Percentiles rank a stretch among this genome's conserved stretches.
These are phyloP conservation scores for Ceratocystis huliohia DNA, from an alignment of 2,329 filamentous ascomycete genomes.

Conservation along the genomic window DNA sequence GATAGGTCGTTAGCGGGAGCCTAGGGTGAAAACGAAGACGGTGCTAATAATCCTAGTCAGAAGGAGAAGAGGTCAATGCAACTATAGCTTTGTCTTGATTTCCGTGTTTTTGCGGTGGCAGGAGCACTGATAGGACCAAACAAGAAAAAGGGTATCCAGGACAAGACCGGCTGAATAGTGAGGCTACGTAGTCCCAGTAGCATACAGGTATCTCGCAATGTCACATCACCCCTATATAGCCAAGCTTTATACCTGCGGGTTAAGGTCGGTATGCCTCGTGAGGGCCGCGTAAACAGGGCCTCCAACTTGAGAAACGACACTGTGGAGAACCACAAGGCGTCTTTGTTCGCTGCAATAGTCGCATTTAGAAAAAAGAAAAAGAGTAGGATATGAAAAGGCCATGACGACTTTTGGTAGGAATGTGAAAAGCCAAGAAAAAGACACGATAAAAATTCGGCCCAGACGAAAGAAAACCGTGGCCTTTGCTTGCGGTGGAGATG, in stretches of 20 bases:
- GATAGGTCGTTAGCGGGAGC: not conserved
- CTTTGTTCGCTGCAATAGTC: not conserved
- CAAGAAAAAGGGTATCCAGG: not conserved
- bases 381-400: not conserved
- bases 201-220: not conserved
- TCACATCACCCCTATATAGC: not conserved
- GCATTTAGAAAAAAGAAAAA: not conserved
- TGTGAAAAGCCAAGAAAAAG: not conserved
- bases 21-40: slow-evolving; percentile 3
- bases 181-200: not conserved
- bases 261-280: not conserved
- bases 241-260: not conserved
- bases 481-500: not conserved
- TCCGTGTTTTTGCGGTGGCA: not conserved
- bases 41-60: not conserved
- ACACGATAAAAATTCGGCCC: not conserved
- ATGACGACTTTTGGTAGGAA: not conserved
- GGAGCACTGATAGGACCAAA: not conserved
- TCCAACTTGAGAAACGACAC: not conserved
- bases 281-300: not conserved
- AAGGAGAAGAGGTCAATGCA: slow-evolving; percentile 6
- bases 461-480: not conserved
- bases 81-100: not conserved
- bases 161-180: not conserved
- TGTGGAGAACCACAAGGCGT: not conserved